Evolutionary conservation across 495 filamentous ascomycete genomes (phyloP), one percentile per base, ranked within the genome.

Genomic region (Elasticomyces elasticus): DNA sequence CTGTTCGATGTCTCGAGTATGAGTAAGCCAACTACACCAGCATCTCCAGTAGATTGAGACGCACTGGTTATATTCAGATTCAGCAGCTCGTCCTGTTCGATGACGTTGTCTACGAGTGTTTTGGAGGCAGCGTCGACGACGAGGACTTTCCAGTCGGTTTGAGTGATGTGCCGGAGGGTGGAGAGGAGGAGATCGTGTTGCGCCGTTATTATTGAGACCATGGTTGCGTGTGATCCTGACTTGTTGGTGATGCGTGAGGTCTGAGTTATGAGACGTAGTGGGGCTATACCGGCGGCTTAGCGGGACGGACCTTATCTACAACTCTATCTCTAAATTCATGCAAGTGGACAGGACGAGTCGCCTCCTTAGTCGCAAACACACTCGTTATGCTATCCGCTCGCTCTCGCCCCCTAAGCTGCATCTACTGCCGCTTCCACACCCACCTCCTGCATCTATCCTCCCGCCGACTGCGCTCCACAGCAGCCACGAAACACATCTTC

Each of bases 1-100:
- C 60, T 79, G 79, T 71, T 95, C 89, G 69, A 97, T 85, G 69
- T 92, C 88, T 95, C 67, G 63, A 56, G 61, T 51, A 54, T n/a
- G n/a, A 63, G 68, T 68, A 69, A 73, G 61, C 30, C 30, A n/a
- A n/a, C n/a, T n/a, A n/a, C n/a, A n/a, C n/a, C n/a, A n/a, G n/a
- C n/a, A n/a, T n/a, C n/a, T n/a, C n/a, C n/a, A n/a, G n/a, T 30
- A 40, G 9, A 19, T 7, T 2, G 30, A 1, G 42, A 54, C 69
- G 49, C 78, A 97, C 91, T 94, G 51, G 90, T 89, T 65, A 98
- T 85, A 66, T 94, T 94, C 67, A 89, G 77, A 66, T 92, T 90
- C 66, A 98, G 83, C 51, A 98, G 91, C 66, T 95, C 87, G 76
- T 96, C 89, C 70, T 95, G 86, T 58, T 86, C 89, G 62, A 89